Evolutionary conservation across 805 yeast species (phyloP), one percentile per base, ranked within the genome.

Genomic region (Deakozyma indianensis): DNA sequence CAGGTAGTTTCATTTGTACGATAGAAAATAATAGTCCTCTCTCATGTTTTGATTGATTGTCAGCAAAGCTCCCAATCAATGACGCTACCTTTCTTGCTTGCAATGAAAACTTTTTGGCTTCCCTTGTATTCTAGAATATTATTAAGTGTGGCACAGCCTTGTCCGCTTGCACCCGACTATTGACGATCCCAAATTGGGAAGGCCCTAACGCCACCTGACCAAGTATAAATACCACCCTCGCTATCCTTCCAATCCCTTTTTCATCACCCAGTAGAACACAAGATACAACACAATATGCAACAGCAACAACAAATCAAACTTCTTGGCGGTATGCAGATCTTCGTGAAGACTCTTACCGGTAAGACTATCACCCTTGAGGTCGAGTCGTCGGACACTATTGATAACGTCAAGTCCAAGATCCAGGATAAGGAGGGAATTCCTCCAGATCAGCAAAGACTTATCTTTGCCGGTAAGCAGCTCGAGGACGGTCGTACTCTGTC

Each of bases 281-380:
- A 9, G 7, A 25, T 14, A 9, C 14, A 7, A 14, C 28, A 25
- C 7, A 25, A 32, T n/a, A 32, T 20, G 16, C 9, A 14, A 20
- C 38, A 32, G 38, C 38, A 32, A 32, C 38, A 32, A n/a, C 38
- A 32, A 32, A 32, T 32, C 18, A 32, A 20, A 32, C 38, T 32
- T n/a, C 38, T 32, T 5, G 38, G 38, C 18, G 38, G 38, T n/a
- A 65, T 64, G 69, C 69, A 65, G 77, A 90, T 90, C 77, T 92
- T 90, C 75, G 97, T 92, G 74, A 92, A 90, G 77, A 92, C 98
- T 73, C 80, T 92, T 68, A 90, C 97, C 58, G 97, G 97, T 77
- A 90, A 90, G 85, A 67, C 94, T 53, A 83, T 83, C 65, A 83
- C 94, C 57, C 68, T 80, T 52, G 87, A 80, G 68, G 90, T 85